These are phyloP conservation scores for Phaeosphaeria sp. DNA, from an alignment of 2,329 filamentous ascomycete genomes.

Conservation along the genomic window DNA sequence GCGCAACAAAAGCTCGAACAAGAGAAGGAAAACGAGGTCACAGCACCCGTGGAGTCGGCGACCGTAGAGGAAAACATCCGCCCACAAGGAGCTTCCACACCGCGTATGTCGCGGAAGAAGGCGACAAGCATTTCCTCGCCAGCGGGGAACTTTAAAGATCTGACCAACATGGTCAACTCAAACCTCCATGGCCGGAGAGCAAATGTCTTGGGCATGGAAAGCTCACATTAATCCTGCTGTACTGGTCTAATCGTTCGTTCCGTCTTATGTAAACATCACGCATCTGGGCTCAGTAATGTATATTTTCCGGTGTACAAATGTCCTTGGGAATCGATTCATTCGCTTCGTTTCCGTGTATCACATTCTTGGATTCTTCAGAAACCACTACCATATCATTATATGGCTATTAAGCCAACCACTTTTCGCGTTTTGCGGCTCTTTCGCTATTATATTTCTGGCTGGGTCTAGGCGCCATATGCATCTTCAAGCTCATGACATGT, in stretches of 20 bases:
- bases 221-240: conserved; percentile 39
- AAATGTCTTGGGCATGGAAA: conserved; percentile 55
- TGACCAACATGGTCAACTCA: conserved; percentile 55
- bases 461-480: neutral
- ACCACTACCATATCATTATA: conserved; percentile 8
- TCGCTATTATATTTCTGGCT: conserved; percentile 32
- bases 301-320: conserved; percentile 34
- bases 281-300: conserved; percentile 40
- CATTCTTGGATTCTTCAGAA: conserved; percentile 20
- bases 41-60: conserved; percentile 13
- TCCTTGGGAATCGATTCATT: conserved; percentile 17
- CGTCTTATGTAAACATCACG: conserved; percentile 20
- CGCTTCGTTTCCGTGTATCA: conserved; percentile 36
- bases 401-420: neutral
- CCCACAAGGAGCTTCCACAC: conserved; percentile 40
- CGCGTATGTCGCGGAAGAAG: conserved; percentile 53
- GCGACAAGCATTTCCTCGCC: conserved; percentile 46
- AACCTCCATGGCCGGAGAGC: conserved; percentile 55
- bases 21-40: conserved; percentile 48
- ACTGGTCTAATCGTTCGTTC: neutral
- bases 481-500: conserved; percentile 27
- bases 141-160: conserved; percentile 52
- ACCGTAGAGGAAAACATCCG: conserved; percentile 33
- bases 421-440: conserved; percentile 11
- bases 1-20: conserved; percentile 65